Conservation (phyloP, 2,329 filamentous ascomycete genomes). For the Dactylellina leptospora region DNA sequence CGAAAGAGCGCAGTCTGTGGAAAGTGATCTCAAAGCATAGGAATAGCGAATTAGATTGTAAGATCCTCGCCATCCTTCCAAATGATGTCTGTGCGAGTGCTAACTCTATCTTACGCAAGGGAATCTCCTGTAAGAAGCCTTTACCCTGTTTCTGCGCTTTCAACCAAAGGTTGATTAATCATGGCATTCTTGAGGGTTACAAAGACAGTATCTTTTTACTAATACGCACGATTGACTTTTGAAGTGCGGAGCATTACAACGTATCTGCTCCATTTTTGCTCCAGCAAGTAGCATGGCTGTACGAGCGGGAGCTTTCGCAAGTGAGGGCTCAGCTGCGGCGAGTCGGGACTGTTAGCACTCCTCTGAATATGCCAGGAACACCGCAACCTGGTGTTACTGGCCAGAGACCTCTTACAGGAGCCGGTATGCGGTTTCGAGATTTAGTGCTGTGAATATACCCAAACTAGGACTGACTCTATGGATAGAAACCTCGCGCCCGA, state of each 20-base stretch:
- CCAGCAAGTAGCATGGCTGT: conserved; percentile 92
- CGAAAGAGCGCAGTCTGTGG: conserved; percentile 90
- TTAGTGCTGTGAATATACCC: background rate
- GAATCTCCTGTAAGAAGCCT: conserved; percentile 48
- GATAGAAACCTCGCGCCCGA: conserved; percentile 34
- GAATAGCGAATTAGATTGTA: conserved; percentile 85
- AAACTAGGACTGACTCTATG: background rate
- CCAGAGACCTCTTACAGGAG: conserved; percentile 35
- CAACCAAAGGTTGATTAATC: too few species aligned
- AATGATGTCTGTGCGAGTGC: conserved; percentile 17
- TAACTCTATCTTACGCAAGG: conserved; percentile 55
- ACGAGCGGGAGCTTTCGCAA: conserved; percentile 87
- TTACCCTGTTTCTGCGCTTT: too few species aligned
- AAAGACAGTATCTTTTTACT: conserved; percentile 68
- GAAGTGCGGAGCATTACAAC: conserved; percentile 77
- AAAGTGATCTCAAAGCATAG: conserved; percentile 84
- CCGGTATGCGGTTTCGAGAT: conserved; percentile 16
- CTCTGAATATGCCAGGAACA: conserved; percentile 50
- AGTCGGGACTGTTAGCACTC: conserved; percentile 58
- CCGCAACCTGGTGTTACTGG: conserved; percentile 30
- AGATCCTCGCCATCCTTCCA: conserved; percentile 55
- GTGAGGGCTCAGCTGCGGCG: conserved; percentile 89
- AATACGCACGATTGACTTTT: conserved; percentile 60
- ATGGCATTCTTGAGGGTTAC: too few species aligned
- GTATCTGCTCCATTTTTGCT: conserved; percentile 88